These are phyloP conservation scores for Ehretia macrophylla DNA, from an alignment of 257 asterid genomes.

Conservation along the genomic window DNA sequence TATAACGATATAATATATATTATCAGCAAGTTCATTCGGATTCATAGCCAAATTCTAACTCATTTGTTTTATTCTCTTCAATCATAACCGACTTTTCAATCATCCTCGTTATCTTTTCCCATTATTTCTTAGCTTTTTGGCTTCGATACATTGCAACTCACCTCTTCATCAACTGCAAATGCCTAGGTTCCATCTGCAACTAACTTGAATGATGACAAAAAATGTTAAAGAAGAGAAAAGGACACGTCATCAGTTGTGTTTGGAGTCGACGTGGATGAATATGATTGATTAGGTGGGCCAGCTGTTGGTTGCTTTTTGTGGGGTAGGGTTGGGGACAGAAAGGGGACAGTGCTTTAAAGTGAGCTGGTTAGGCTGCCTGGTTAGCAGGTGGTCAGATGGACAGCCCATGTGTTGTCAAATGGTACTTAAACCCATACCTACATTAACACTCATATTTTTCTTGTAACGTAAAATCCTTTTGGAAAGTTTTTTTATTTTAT, in stretches of 20 bases:
- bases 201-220: not conserved
- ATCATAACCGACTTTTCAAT: too few relatives aligned
- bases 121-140: too few relatives aligned
- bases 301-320: constrained; percentile 6
- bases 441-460: not conserved
- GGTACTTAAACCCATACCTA: not conserved
- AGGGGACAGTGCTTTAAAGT: constrained; percentile 26
- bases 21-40: too few relatives aligned
- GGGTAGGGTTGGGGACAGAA: constrained; percentile 14
- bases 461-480: too few relatives aligned
- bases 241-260: not conserved
- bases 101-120: too few relatives aligned
- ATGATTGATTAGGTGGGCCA: constrained; percentile 7
- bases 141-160: too few relatives aligned
- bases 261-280: not conserved
- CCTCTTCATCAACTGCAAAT: too few relatives aligned
- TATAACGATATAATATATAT: too few relatives aligned
- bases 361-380: constrained; percentile 35
- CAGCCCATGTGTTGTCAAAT: constrained; percentile 46
- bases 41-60: too few relatives aligned
- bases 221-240: not conserved
- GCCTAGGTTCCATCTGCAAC: not conserved
- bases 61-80: too few relatives aligned
- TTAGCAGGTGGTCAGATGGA: constrained; percentile 39
- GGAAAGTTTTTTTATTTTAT: too few relatives aligned